phyloP scores from a whole-genome alignment of 495 filamentous ascomycete genomes.

The Chaetomium fimeti region DNA sequence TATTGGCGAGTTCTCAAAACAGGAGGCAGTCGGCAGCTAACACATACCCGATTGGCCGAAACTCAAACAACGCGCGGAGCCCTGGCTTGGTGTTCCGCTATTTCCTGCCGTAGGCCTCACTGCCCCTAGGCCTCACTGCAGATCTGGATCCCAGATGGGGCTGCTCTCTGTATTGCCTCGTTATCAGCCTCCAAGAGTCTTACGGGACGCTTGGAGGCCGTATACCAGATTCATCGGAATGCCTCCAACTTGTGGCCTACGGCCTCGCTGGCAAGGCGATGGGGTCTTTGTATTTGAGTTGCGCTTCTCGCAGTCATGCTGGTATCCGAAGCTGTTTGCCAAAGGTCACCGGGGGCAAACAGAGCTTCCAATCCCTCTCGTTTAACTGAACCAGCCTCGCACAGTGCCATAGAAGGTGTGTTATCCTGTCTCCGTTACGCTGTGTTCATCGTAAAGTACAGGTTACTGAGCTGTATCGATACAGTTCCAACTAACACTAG shows the following conservation, averaged over 20 bases:
- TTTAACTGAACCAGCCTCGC: no score
- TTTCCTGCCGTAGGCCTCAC: conserved; percentile 8
- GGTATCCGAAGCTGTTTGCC: no score
- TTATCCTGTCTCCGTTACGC: neutral
- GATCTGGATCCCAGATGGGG: neutral
- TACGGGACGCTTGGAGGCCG: neutral
- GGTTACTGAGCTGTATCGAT: neutral
- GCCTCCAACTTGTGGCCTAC: conserved; percentile 8
- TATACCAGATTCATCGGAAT: neutral
- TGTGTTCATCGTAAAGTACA: neutral
- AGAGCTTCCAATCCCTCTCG: no score
- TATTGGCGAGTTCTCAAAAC: neutral
- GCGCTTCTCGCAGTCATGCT: neutral
- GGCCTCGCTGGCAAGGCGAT: neutral
- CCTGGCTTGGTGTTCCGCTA: neutral
- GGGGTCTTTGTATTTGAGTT: neutral
- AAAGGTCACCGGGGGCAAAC: no score
- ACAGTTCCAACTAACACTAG: neutral
- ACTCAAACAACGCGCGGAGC: neutral
- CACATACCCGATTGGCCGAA: neutral
- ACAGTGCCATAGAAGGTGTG: neutral
- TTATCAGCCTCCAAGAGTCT: neutral
- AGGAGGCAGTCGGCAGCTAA: conserved; percentile 3
- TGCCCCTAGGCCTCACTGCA: conserved; percentile 4
- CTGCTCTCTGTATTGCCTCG: neutral